Conservation (phyloP, 2,329 filamentous ascomycete genomes). For the Penicillium italicum region DNA sequence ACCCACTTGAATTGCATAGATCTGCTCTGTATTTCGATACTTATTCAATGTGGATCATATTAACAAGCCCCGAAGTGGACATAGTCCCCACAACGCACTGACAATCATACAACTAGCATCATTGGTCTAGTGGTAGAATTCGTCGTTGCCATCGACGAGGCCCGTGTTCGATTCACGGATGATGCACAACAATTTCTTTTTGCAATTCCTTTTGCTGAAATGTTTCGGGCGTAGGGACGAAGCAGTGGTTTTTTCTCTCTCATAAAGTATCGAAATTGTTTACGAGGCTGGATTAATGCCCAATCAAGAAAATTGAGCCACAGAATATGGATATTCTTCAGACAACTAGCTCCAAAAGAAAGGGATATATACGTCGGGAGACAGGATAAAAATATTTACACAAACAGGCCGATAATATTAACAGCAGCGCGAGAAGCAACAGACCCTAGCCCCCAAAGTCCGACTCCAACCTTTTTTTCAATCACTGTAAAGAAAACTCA, state of each 20-base stretch:
- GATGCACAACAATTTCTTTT: conserved; percentile 34
- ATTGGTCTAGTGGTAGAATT: conserved; percentile 44
- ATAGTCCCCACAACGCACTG: not conserved
- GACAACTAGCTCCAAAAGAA: not conserved
- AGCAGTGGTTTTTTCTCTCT: not conserved
- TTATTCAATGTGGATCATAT: not conserved
- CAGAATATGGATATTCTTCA: not conserved
- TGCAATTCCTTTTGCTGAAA: not conserved
- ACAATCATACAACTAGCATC: conserved; percentile 26
- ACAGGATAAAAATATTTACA: not conserved
- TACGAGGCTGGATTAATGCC: not conserved
- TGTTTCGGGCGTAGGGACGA: not conserved
- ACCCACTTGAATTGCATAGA: not conserved
- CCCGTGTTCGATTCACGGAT: conserved; percentile 48
- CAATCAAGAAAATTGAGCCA: not conserved
- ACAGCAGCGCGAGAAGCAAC: not conserved
- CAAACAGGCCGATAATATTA: not conserved
- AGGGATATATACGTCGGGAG: not conserved
- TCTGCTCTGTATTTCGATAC: not conserved
- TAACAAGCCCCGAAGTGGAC: not conserved
- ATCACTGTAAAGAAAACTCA: conserved; percentile 10
- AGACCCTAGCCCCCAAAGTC: conserved; percentile 2
- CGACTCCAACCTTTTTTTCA: not conserved
- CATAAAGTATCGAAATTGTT: not conserved
- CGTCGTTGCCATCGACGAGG: conserved; percentile 44